These are phyloP conservation scores for Solanum chacoense DNA, from an alignment of 305 asterid genomes.

Conservation along the genomic window DNA sequence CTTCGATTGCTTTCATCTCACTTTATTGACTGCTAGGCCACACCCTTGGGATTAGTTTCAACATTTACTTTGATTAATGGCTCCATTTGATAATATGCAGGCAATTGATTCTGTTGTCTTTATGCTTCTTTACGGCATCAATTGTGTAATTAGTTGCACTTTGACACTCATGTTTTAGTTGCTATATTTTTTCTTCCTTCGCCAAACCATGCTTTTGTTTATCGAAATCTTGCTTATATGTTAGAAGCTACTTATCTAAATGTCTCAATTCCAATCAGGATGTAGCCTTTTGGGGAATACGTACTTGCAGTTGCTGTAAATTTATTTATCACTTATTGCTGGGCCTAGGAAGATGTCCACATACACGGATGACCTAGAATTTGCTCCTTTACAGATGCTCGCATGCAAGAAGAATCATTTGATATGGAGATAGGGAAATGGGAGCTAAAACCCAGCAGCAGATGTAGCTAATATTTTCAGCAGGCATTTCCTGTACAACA, in stretches of 20 bases:
- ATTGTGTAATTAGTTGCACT: not conserved
- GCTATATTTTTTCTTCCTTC: not conserved
- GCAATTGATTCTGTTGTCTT: not conserved
- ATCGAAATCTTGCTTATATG: not conserved
- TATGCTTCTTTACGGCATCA: not conserved
- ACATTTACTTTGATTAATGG: not conserved
- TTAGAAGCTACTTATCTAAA: not conserved
- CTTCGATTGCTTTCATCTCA: not conserved
- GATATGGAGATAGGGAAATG: not conserved
- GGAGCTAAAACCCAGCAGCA: not conserved
- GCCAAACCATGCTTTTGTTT: not conserved
- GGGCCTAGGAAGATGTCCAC: not conserved
- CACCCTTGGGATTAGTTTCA: not conserved
- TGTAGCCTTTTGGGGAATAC: not conserved
- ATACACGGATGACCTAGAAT: not conserved
- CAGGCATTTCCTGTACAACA: not conserved
- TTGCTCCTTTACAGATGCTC: not conserved
- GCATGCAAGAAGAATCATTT: not conserved
- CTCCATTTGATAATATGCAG: not conserved
- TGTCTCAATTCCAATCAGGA: not conserved
- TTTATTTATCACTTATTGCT: not conserved
- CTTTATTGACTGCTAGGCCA: not conserved
- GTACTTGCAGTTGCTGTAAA: not conserved
- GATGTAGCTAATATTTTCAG: not conserved
- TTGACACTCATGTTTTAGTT: not conserved